Evolutionary conservation across 371 early-diverging fungal species (phyloP), one percentile per base, ranked within the genome.

Genomic region (Thermomucor indicae-seudaticae): DNA sequence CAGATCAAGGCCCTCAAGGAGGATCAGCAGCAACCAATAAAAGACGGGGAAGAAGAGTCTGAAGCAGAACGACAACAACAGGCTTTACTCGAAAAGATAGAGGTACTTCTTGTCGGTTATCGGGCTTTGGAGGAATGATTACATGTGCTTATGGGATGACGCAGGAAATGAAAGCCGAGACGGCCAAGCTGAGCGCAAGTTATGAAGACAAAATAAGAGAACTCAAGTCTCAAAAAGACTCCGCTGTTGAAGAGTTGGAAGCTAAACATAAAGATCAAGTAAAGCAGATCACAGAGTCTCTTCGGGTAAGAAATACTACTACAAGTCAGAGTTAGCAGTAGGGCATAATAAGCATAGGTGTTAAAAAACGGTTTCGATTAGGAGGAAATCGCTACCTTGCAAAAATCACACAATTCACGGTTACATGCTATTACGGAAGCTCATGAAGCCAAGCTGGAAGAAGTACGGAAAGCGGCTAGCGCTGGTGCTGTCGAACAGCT

Each of bases 361-460:
- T 17, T 17, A 47, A 22, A 8, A 34, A n/a, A n/a, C n/a, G n/a
- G 38, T 17, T 10, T 30, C 19, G 17, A 17, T 2, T 49, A 54
- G 54, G 48, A 35, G 12, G 54, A 54, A 39, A 54, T 54, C 34
- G 38, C 30, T 17, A 32, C 39, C n/a, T 25, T 54, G 38, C 47
- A 54, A 29, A 17, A 54, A 16, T 38, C 41, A 5, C 54, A 54
- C 30, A 39, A 47, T 11, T 25, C 30, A n/a, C 44, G 44, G 23
- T 14, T 54, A 14, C 39, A 47, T 24, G 22, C 30, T 10, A 46
- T 54, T 28, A 41, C 27, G 10, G 31, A 14, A 40, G 31, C 19
- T 3, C 54, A 54, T 42, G 51, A 60, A 49, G n/a, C n/a, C 4
- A 47, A 60, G 24, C 42, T 54, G 1, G 49, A 54, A 37, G 47